Conservation (phyloP, 1,284 basidiomycete genomes). For the Golubevia sp. region DNA sequence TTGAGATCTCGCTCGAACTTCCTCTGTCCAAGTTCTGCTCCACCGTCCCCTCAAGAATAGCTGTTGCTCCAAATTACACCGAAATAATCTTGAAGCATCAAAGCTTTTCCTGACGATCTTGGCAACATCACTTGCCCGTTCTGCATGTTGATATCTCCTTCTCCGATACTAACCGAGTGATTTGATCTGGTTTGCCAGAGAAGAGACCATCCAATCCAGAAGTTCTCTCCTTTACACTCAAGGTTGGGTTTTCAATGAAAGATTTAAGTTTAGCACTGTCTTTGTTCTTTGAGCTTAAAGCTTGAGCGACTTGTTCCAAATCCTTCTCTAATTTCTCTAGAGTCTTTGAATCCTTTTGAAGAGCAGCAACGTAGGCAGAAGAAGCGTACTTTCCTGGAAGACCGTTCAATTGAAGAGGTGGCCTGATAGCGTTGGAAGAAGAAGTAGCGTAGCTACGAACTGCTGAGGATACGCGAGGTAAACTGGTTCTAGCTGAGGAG, state of each 20-base stretch:
- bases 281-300: not conserved
- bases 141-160: too few relatives aligned
- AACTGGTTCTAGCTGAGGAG: too few relatives aligned
- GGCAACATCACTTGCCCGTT: too few relatives aligned
- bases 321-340: slow-evolving; percentile 53
- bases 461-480: too few relatives aligned
- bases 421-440: slow-evolving; percentile 15
- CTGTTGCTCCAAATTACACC: too few relatives aligned
- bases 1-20: too few relatives aligned
- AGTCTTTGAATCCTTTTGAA: slow-evolving; percentile 69
- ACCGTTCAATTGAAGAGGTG: slow-evolving; percentile 62
- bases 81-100: too few relatives aligned
- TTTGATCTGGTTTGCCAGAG: slow-evolving; percentile 52
- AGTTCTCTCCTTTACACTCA: slow-evolving; percentile 77
- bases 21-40: not conserved
- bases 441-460: too few relatives aligned
- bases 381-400: slow-evolving; percentile 89
- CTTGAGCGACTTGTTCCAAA: slow-evolving; percentile 65
- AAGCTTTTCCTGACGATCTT: too few relatives aligned
- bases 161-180: slow-evolving; percentile 62
- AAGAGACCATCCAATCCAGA: slow-evolving; percentile 74
- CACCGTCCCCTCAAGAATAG: too few relatives aligned
- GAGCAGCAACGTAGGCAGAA: slow-evolving; percentile 88
- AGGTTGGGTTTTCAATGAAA: slow-evolving; percentile 85
- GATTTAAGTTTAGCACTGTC: slow-evolving; percentile 68